These are phyloP conservation scores for Podaxis carcinomalis DNA, from an alignment of 768 basidiomycete genomes.

Conservation along the genomic window DNA sequence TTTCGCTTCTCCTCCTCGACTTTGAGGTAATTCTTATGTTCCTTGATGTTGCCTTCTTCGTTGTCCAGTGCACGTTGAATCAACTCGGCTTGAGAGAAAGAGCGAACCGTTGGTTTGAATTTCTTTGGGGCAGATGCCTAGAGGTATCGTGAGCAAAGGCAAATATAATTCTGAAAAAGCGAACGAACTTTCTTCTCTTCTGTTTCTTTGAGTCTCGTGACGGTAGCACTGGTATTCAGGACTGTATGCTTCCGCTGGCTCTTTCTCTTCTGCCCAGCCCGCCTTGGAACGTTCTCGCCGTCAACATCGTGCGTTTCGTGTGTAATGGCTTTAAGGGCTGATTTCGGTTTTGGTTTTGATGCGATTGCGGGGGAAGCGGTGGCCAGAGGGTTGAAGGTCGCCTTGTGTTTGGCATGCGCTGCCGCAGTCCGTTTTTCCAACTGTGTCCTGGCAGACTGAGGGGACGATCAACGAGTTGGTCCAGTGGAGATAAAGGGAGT, in stretches of 20 bases:
- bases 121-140: constrained; percentile 65
- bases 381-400: constrained; percentile 61
- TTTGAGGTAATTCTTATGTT: constrained; percentile 75
- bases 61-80: constrained; percentile 80
- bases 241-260: constrained; percentile 68
- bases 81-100: constrained; percentile 77
- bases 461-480: neutral
- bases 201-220: constrained; percentile 58
- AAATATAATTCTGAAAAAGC: neutral
- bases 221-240: constrained; percentile 66
- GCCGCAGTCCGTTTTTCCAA: constrained; percentile 61
- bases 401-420: constrained; percentile 62
- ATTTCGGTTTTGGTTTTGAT: constrained; percentile 24
- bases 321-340: constrained; percentile 7
- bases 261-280: constrained; percentile 36
- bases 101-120: constrained; percentile 43
- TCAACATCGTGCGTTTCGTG: neutral
- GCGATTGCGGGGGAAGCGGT: constrained; percentile 20
- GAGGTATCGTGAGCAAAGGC: neutral
- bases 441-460: constrained; percentile 49
- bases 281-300: neutral
- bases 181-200: constrained; percentile 54
- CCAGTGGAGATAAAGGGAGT: neutral
- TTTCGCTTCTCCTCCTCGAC: constrained; percentile 81
- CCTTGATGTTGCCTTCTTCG: constrained; percentile 78